A percentile compares a stretch with the other conserved stretches of the same genome.
Conservation (phyloP, 2,329 filamentous ascomycete species). For the Colletotrichum cereale region DNA sequence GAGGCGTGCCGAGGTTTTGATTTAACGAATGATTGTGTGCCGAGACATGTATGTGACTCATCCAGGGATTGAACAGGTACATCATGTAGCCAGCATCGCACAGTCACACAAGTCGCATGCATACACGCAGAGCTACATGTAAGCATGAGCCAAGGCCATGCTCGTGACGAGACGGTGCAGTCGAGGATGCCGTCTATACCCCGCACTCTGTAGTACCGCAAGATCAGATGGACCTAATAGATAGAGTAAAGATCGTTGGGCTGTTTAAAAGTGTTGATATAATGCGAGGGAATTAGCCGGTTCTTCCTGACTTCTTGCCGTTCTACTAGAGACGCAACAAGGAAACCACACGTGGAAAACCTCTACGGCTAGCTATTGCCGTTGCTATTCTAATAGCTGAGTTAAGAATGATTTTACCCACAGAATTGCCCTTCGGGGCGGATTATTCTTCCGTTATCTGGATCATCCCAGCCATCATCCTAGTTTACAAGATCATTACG, state of each 20-base stretch:
- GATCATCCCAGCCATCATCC: neutral
- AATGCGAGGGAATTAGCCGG: neutral
- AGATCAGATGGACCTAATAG: neutral
- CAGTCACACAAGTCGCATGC: neutral
- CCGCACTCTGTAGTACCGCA: neutral
- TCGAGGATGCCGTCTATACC: neutral
- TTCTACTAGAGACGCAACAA: neutral
- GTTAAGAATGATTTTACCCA: neutral
- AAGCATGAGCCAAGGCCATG: neutral
- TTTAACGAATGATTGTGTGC: neutral
- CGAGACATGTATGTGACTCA: neutral
- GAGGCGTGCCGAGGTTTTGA: slow-evolving; percentile 7
- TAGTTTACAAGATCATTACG: slow-evolving; percentile 7
- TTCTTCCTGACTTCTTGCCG: neutral
- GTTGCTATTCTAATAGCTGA: neutral
- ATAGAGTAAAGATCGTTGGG: neutral
- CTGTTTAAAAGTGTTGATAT: neutral
- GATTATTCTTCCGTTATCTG: neutral
- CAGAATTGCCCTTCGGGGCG: neutral
- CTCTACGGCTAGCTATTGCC: neutral
- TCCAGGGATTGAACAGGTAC: neutral
- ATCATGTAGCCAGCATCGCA: neutral
- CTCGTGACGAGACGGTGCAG: neutral
- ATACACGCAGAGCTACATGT: neutral
- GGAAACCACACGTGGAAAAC: neutral